Evolutionary conservation across 805 yeast genomes (phyloP), one percentile per base, ranked within the genome.

Genomic region (Candida manassasensis): DNA sequence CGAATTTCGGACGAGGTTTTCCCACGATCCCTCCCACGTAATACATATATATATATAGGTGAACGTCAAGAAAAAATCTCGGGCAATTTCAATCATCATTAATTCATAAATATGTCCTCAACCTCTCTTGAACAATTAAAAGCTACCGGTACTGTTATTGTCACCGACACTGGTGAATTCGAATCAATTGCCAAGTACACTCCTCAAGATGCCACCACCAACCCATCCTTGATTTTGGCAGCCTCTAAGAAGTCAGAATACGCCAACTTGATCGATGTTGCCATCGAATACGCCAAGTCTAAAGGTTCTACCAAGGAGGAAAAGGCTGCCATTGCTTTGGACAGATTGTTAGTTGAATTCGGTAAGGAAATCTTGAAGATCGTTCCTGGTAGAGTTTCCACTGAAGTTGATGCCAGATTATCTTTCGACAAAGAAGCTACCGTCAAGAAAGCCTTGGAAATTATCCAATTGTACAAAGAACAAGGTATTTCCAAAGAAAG

Each of bases 151-250:
- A 93, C 98, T 50, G 83, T 77, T 50, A 96, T 93, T 58, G 98
- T 93, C 59, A 86, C 98, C 48, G 98, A 93, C 74, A 88, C 97
- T 44, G 98, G 98, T 72, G 98, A 93, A 67, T 93, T 93, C 63
- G 97, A 87, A 67, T 82, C 93, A 47, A 93, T 93, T 62, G 96
- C 96, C 60, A 87, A 89, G 69, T 93, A 84, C 75, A 86, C 93
- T 53, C 98, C 98, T 50, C 97, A 93, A 74, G 98, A 93, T 68
- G 96, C 98, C 49, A 93, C 98, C 53, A 93, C 98, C 62, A 93
- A 93, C 75, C 98, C 98, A 49, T 88, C 97, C 29, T 75, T 93
- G 71, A 90, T 93, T 56, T 73, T 93, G 53, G 97, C 97, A 47
- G 98, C 98, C 40, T 60, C 97, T 39, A 85, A 83, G 69, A 85